These are phyloP conservation scores for Linnemannia hyalina DNA, from an alignment of 192 early-diverging fungal genomes.

Conservation along the genomic window DNA sequence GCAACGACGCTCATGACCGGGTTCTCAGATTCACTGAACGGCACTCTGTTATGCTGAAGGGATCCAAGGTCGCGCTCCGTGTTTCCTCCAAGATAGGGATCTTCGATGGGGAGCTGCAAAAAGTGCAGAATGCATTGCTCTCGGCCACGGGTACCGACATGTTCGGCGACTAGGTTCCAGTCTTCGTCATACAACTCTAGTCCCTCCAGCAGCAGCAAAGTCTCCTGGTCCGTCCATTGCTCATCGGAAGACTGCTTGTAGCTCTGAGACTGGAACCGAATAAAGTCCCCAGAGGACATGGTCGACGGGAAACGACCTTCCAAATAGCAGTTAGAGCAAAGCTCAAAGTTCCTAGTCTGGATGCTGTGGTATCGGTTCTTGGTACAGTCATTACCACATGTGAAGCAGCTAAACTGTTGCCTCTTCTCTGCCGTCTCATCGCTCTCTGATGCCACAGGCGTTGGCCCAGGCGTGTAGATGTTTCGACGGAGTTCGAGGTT, in stretches of 20 bases:
- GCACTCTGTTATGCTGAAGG: conserved; percentile 77
- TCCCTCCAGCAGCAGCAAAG: conserved; percentile 88
- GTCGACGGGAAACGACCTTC: conserved; percentile 93
- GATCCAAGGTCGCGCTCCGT: conserved; percentile 66
- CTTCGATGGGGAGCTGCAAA: conserved; percentile 90
- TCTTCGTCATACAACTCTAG: conserved; percentile 95
- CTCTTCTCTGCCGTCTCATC: conserved; percentile 60
- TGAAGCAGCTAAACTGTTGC: conserved; percentile 76
- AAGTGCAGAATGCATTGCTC: conserved; percentile 95
- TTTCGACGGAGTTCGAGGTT: conserved; percentile 65
- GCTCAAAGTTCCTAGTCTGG: conserved; percentile 76
- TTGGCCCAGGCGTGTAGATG: conserved; percentile 64
- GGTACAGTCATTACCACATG: conserved; percentile 89
- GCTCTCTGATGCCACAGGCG: conserved; percentile 45
- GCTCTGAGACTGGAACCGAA: conserved; percentile 71
- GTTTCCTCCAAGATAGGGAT: conserved; percentile 70
- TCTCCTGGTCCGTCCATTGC: conserved; percentile 91
- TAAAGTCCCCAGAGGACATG: conserved; percentile 89
- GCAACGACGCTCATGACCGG: conserved; percentile 93
- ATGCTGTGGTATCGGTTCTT: conserved; percentile 84
- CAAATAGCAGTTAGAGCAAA: conserved; percentile 92
- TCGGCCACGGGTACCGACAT: conserved; percentile 90
- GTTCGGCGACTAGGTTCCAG: conserved; percentile 92
- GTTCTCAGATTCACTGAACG: conserved; percentile 88
- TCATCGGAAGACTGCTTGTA: conserved; percentile 67